These are phyloP conservation scores for Lumnitzera littorea DNA, from an alignment of 345 rosid species.

Conservation along the genomic window DNA sequence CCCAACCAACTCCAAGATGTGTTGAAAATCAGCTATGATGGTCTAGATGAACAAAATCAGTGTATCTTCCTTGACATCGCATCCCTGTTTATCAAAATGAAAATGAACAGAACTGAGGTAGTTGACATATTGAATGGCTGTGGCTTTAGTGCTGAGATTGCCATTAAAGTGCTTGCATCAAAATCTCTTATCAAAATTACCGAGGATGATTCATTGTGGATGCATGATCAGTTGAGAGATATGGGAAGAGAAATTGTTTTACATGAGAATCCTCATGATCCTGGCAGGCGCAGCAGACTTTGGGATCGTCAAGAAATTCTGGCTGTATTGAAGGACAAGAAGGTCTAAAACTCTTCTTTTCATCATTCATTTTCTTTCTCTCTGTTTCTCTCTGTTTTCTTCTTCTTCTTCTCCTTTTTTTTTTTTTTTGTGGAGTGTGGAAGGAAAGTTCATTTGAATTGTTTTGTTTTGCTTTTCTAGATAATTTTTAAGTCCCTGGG, in stretches of 20 bases:
- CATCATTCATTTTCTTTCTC: too few relatives aligned
- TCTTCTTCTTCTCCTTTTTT: too few relatives aligned
- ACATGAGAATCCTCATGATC: constrained; percentile 12
- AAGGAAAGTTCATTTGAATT: too few relatives aligned
- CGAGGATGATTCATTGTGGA: constrained; percentile 27
- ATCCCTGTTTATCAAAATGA: constrained; percentile 41
- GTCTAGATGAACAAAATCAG: constrained; percentile 31
- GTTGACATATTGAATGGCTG: constrained; percentile 52
- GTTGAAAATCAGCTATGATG: constrained; percentile 49
- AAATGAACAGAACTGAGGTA: constrained; percentile 31
- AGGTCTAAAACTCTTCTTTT: constrained; percentile 21
- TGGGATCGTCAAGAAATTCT: constrained; percentile 49
- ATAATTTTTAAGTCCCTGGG: too few relatives aligned
- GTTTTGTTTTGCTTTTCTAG: too few relatives aligned
- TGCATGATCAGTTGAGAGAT: constrained; percentile 73
- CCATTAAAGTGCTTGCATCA: constrained; percentile 28
- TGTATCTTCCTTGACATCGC: constrained; percentile 56
- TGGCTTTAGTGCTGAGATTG: constrained; percentile 38
- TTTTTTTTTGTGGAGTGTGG: too few relatives aligned
- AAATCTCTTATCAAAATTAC: constrained; percentile 50
- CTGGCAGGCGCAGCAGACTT: constrained; percentile 49
- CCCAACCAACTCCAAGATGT: constrained; percentile 28
- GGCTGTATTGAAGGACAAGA: constrained; percentile 21
- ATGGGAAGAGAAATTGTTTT: constrained; percentile 65
- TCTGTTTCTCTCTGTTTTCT: too few relatives aligned